phyloP scores from a whole-genome alignment of 352 stramenopile genomes.

The Pythium aphanidermatum region DNA sequence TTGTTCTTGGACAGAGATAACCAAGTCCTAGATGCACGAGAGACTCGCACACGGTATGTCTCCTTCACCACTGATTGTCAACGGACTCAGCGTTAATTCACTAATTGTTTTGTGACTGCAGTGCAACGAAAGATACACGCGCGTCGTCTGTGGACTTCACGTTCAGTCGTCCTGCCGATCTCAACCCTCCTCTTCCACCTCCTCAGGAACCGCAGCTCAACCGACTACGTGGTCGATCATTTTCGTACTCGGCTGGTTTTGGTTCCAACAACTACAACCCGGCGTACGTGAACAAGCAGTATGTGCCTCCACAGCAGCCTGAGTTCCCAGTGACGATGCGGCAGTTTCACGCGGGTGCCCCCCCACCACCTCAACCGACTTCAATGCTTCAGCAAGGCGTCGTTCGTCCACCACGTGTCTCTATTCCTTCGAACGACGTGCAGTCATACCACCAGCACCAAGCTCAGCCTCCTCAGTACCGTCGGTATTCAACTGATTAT shows the following conservation, averaged over 20 bases:
- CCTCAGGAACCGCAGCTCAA: conserved; percentile 49
- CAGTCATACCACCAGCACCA: conserved; percentile 61
- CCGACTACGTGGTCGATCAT: conserved; percentile 65
- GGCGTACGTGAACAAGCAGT: conserved; percentile 45
- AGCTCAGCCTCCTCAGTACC: conserved; percentile 41
- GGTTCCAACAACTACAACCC: conserved; percentile 42
- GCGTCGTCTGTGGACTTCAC: conserved; percentile 79
- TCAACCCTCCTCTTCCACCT: conserved; percentile 65
- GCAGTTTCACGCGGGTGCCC: conserved; percentile 34
- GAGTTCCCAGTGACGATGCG: conserved; percentile 59
- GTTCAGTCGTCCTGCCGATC: conserved; percentile 32
- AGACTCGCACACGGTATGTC: conserved; percentile 11
- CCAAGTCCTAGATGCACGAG: conserved; percentile 10
- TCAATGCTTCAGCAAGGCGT: conserved; percentile 16
- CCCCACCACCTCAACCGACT: conserved; percentile 30
- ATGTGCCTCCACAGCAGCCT: conserved; percentile 26
- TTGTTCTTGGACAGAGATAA: no score
- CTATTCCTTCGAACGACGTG: conserved; percentile 46
- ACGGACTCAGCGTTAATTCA: no score
- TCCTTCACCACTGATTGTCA: no score
- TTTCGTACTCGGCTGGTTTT: conserved; percentile 67
- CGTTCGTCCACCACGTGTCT: conserved; percentile 60
- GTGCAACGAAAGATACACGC: conserved; percentile 57
- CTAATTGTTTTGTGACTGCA: conserved; percentile 2
- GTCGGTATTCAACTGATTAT: conserved; percentile 73